Evolutionary conservation across 306 rosid genomes (phyloP).

Genomic region (Prunus mume): DNA sequence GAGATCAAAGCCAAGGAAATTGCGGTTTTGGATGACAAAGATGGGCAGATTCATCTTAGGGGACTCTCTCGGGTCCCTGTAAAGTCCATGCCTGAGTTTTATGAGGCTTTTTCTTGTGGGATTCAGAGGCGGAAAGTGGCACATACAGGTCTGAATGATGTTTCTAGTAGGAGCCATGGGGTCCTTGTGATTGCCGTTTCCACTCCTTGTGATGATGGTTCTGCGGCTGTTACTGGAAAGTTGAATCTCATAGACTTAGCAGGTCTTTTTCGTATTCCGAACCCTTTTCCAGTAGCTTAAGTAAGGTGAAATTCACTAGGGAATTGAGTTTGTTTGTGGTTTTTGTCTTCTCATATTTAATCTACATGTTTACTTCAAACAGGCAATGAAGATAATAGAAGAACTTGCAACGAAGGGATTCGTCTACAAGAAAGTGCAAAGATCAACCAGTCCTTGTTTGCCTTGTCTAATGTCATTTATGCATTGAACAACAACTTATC

Average conservation of each 20-base stretch:
- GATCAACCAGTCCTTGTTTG: constrained; percentile 88
- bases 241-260: constrained; percentile 96
- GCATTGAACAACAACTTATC: constrained; percentile 79
- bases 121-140: constrained; percentile 77
- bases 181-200: constrained; percentile 80
- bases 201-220: constrained; percentile 36
- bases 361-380: constrained; percentile 22
- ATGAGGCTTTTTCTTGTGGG: constrained; percentile 55
- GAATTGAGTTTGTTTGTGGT: neutral
- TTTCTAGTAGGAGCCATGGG: constrained; percentile 95
- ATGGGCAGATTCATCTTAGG: constrained; percentile 78
- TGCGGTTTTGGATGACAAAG: constrained; percentile 73
- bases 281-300: neutral
- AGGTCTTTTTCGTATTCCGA: constrained; percentile 40
- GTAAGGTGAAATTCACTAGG: constrained; percentile 4
- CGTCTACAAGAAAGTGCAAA: constrained; percentile 97
- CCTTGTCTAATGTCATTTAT: constrained; percentile 83
- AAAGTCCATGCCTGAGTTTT: constrained; percentile 59
- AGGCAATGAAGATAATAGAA: constrained; percentile 96
- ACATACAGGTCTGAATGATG: constrained; percentile 83
- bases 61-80: constrained; percentile 71
- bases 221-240: constrained; percentile 55
- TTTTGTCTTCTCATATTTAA: neutral
- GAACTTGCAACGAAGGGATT: constrained; percentile 85
- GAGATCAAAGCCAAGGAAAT: constrained; percentile 75